These are phyloP conservation scores for Botryotinia calthae DNA, from an alignment of 2,329 filamentous ascomycete species.

Conservation along the genomic window DNA sequence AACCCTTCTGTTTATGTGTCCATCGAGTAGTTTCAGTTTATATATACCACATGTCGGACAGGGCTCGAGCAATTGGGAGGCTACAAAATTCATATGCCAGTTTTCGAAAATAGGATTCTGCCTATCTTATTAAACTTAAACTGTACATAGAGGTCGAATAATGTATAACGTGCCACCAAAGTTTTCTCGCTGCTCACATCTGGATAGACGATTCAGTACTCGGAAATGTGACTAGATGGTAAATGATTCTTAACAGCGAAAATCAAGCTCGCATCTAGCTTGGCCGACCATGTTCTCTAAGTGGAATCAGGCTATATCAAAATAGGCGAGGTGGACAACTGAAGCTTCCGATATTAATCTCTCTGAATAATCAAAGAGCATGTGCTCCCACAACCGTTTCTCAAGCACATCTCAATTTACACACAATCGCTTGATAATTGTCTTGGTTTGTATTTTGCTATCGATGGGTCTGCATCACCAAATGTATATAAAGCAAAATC, in stretches of 20 bases:
- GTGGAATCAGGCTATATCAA: neutral
- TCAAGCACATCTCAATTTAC: no score
- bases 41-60: neutral
- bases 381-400: no score
- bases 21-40: neutral
- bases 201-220: neutral
- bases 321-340: neutral
- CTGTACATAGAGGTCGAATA: neutral
- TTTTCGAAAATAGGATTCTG: neutral
- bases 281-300: rapidly evolving
- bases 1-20: neutral
- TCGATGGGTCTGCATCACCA: no score
- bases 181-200: neutral
- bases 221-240: neutral
- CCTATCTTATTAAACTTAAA: neutral
- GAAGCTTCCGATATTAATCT: no score
- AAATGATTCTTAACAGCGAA: neutral
- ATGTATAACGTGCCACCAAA: neutral
- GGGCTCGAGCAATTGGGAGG: no score
- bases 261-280: neutral
- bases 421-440: no score
- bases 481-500: no score
- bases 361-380: neutral
- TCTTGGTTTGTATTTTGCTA: no score
- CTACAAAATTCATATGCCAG: neutral